These are phyloP conservation scores for Atkinsonella hypoxylon DNA, from an alignment of 2,329 filamentous ascomycete species.

Conservation along the genomic window DNA sequence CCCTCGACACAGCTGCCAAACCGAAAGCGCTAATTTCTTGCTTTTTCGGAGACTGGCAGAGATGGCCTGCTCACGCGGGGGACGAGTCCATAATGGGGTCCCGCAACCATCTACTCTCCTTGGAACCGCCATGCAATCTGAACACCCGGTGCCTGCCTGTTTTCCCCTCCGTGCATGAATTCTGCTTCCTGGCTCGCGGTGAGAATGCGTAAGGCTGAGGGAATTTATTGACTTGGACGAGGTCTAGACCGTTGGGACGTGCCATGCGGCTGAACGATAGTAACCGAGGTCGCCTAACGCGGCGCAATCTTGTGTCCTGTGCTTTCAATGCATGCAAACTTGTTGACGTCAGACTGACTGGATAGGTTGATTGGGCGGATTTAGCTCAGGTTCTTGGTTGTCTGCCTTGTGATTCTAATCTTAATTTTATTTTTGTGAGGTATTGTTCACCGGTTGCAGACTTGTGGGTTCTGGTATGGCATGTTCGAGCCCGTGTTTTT, in stretches of 20 bases:
- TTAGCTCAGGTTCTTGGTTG: neutral
- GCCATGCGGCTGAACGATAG: neutral
- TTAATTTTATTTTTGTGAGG: too few relatives aligned
- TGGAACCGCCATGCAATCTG: too few relatives aligned
- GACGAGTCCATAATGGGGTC: too few relatives aligned
- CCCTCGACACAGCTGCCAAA: too few relatives aligned
- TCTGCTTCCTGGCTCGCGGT: neutral
- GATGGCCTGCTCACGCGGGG: too few relatives aligned
- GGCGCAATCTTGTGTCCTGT: neutral
- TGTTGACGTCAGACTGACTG: too few relatives aligned
- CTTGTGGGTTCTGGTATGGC: neutral
- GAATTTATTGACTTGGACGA: neutral
- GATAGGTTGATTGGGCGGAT: neutral
- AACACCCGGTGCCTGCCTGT: too few relatives aligned
- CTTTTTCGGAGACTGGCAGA: too few relatives aligned
- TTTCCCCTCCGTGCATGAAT: neutral
- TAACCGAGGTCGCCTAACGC: neutral
- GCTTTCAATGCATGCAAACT: neutral
- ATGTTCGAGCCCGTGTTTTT: neutral
- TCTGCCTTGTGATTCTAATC: neutral
- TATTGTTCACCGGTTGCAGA: neutral
- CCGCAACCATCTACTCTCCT: too few relatives aligned
- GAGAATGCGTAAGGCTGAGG: conserved; percentile 6
- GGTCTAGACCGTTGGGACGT: neutral
- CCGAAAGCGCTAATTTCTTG: too few relatives aligned